Evolutionary conservation across 2,329 filamentous ascomycete genomes (phyloP).

Genomic region (Penicillium thymicola): DNA sequence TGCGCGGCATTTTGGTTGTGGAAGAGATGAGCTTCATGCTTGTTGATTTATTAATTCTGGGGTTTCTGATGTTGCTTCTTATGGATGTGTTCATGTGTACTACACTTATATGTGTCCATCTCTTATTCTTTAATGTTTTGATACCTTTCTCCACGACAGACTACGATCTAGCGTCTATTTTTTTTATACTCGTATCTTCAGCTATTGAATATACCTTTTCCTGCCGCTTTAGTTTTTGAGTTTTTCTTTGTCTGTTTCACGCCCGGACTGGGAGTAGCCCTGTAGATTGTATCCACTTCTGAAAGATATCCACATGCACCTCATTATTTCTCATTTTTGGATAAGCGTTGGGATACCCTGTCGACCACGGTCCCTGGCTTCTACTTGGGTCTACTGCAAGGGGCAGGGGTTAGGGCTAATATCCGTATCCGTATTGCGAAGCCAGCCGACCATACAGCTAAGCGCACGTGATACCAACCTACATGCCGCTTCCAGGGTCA

Average conservation of each 20-base stretch:
- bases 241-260: neutral
- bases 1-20: neutral
- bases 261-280: no score
- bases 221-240: neutral
- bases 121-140: slow-evolving; percentile 24
- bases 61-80: slow-evolving; percentile 16
- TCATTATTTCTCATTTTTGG: neutral
- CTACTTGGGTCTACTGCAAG: no score
- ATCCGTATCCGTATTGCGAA: no score
- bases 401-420: no score
- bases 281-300: neutral
- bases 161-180: slow-evolving; percentile 23
- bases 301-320: neutral
- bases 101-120: slow-evolving; percentile 19
- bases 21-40: neutral
- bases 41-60: slow-evolving; percentile 3
- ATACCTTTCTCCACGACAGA: slow-evolving; percentile 27
- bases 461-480: no score
- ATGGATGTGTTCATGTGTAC: slow-evolving; percentile 17
- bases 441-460: no score
- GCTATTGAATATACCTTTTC: slow-evolving; percentile 8
- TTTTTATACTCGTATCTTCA: slow-evolving; percentile 13
- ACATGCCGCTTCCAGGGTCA: no score
- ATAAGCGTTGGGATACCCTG: no score
- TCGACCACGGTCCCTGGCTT: no score